Base-by-base conservation (phyloP, 2,329 filamentous ascomycete genomes). In the Colletotrichum siamense region DNA sequence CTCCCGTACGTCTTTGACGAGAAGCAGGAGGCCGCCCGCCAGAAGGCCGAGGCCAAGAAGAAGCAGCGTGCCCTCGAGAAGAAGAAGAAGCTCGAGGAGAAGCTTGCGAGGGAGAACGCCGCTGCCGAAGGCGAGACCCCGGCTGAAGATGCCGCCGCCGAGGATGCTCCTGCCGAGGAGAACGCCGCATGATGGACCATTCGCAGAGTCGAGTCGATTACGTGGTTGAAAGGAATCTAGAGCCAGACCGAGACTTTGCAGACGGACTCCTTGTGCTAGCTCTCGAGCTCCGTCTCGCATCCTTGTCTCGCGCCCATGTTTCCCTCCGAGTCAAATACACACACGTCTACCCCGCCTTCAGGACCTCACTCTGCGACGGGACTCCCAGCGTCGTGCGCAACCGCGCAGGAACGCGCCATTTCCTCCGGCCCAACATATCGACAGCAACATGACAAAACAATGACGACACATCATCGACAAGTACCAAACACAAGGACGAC, bases 1-100 rank as follows among this genome's bases (percentile, higher is more conserved):
- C 77, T 82, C 13, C 84, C 83, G 7, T 86, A 86, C 75, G 77
- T 88, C 30, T 18, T 85, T 32, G 74, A 81, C 36, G 85, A 87
- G 79, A 85, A 83, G 79, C 78, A 79, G n/a, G 83, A 87, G 77
- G 69, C 79, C 66, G 70, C 81, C 65, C 79, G 83, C 69, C 75
- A 78, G 64, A 80, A 80, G 77, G 77, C 77, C 5, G 84, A 85
- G 39, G 80, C 79, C 69, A 81, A 78, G 78, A 81, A 82, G 70
- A 80, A 80, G 39, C 66, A 79, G 76, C 82, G 81, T 59, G 81
- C 81, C 12, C 78, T 82, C 67, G 82, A 84, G 79, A 82, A 83
- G 82, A 83, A 81, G 80, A 82, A 80, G 78, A 82, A 79, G 79
- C 80, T 86, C 22, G 83, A 85, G 75, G 82, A 84, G 80, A 80